Conservation (phyloP, 306 rosid genomes). For the Prunus padus region DNA sequence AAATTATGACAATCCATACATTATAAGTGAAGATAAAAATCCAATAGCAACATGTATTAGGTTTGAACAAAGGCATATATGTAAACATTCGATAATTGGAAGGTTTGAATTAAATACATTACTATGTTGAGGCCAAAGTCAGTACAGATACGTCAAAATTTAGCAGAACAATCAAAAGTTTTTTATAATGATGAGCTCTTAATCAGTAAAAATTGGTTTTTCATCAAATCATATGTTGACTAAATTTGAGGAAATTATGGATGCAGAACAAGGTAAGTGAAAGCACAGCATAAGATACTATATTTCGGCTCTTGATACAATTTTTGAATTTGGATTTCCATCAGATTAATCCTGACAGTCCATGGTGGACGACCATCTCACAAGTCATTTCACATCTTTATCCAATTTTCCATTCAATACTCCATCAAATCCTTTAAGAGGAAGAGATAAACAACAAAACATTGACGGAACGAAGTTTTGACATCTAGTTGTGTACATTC, state of each 20-base stretch:
- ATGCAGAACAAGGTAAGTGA: background rate
- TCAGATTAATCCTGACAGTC: constrained; percentile 1
- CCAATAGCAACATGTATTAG: constrained; percentile 4
- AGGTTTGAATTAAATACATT: too few species aligned
- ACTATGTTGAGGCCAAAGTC: background rate
- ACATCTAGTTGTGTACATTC: constrained; percentile 16
- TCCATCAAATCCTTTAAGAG: background rate
- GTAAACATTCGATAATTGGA: background rate
- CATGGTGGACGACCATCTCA: constrained; percentile 19
- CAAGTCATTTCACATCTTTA: constrained; percentile 16
- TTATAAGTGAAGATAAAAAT: background rate
- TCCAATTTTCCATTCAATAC: constrained; percentile 9
- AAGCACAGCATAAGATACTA: background rate
- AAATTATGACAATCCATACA: constrained; percentile 15
- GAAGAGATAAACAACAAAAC: constrained; percentile 14
- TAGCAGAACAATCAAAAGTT: background rate
- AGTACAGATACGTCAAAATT: background rate
- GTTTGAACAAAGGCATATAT: background rate
- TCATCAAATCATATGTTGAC: background rate
- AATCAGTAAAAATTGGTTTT: background rate
- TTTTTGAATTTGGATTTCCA: constrained; percentile 6
- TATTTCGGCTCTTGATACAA: background rate
- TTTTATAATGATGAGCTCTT: background rate
- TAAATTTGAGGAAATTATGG: background rate
- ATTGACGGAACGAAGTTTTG: background rate